Percentiles rank a stretch among this genome's conserved stretches.
Evolutionary conservation across 306 rosid genomes (phyloP).

Genomic region (Sophora flavescens): DNA sequence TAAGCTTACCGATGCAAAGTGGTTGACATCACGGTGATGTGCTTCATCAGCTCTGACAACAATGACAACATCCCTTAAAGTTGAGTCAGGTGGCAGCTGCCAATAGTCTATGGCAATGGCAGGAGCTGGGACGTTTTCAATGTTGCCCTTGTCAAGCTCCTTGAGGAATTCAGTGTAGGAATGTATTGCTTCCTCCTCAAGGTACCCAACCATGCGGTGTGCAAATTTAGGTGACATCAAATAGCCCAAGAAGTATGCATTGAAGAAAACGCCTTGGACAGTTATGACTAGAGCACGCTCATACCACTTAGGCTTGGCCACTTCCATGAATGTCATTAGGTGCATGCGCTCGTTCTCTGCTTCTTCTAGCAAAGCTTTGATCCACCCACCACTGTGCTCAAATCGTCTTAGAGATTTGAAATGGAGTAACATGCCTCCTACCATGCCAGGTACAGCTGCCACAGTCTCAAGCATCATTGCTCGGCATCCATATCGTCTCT

Average conservation of each 20-base stretch:
- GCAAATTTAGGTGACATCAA: constrained; percentile 74
- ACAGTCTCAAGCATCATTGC: constrained; percentile 92
- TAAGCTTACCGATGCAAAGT: constrained; percentile 72
- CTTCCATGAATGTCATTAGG: constrained; percentile 88
- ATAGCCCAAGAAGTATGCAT: constrained; percentile 77
- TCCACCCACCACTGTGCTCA: constrained; percentile 88
- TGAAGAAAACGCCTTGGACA: constrained; percentile 81
- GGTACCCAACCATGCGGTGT: constrained; percentile 85
- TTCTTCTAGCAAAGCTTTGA: constrained; percentile 73
- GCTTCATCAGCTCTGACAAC: constrained; percentile 86
- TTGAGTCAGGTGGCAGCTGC: constrained; percentile 68
- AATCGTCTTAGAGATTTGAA: constrained; percentile 68
- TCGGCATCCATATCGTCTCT: constrained; percentile 85
- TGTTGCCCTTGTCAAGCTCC: constrained; percentile 75
- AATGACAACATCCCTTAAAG: constrained; percentile 69
- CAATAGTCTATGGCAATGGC: constrained; percentile 84
- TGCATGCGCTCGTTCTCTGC: constrained; percentile 92
- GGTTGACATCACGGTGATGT: constrained; percentile 85
- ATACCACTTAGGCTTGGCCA: constrained; percentile 72
- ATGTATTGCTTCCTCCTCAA: constrained; percentile 84
- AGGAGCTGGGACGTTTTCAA: constrained; percentile 74
- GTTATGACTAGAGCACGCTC: constrained; percentile 73
- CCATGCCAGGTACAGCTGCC: constrained; percentile 93
- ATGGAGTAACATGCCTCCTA: constrained; percentile 77
- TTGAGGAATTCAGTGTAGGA: constrained; percentile 82